Base-by-base conservation (phyloP, 495 filamentous ascomycete species). In the Schizothecium vesticola region DNA sequence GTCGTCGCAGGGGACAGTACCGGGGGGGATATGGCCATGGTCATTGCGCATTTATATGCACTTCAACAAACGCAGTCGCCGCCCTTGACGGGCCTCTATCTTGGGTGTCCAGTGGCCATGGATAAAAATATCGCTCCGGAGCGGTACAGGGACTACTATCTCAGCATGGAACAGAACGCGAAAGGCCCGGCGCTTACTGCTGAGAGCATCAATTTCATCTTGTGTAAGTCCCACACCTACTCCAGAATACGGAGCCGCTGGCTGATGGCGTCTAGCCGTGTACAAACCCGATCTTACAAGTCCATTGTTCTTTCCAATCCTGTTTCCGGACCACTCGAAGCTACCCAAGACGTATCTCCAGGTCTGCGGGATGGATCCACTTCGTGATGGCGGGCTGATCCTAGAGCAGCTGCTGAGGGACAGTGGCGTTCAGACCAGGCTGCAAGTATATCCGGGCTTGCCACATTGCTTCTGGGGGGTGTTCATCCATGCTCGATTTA, bases 401-500 rank as follows among this genome's bases (percentile, higher is more conserved):
- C 25, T 43, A 5, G 29, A 63, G 12, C 29, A 63, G 10, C n/a
- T 55, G 10, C 28, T 63, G 29, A 63, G 21, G 29, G 61, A 63
- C 11, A 63, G 61, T 16, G 61, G 61, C 7, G 61, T 63, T 23
- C 7, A 63, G 61, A 51, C 33, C 7, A 63, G 51, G 61, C 13
- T 51, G 29, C 29, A 63, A 10, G 11, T 63, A 3, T 63, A 63
- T 28, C 29, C 61, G 4, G 61, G 61, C 29, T 23, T 63, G 61
- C 61, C 61, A 6, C 61, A 63, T 63, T 63, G 61, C 21, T 63
- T 63, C 61, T 63, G 61, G 61, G 61, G 61, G 2, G 2, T 19
- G 11, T 63, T 63, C n/a, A 63, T 63, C 13, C 61, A 63, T 63
- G 61, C 61, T 19, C 29, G 51, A 5, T 63, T 63, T 51, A 63